These are phyloP conservation scores for Colletotrichum camelliae DNA, from an alignment of 2,329 filamentous ascomycete genomes.

Conservation along the genomic window DNA sequence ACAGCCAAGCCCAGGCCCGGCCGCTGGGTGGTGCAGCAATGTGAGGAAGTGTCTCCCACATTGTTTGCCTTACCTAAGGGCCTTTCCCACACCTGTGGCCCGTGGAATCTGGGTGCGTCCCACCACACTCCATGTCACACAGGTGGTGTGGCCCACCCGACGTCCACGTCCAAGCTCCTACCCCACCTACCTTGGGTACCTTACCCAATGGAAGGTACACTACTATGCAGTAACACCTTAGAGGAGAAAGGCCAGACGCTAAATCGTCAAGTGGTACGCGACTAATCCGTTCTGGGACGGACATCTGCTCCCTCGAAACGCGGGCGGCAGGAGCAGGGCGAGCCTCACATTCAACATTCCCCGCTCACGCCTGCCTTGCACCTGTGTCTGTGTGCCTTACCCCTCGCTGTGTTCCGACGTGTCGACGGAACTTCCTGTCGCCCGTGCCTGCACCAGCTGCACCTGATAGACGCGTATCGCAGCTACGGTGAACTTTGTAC, in stretches of 20 bases:
- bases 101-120: neutral
- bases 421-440: neutral
- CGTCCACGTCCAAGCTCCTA: neutral
- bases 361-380: neutral
- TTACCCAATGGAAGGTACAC: neutral
- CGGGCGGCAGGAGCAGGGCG: neutral
- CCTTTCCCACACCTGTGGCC: neutral
- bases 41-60: neutral
- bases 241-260: neutral
- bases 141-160: neutral
- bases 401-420: neutral
- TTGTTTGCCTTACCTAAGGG: neutral
- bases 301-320: neutral
- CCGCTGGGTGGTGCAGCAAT: neutral
- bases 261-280: neutral
- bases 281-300: neutral
- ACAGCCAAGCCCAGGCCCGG: neutral
- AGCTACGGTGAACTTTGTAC: neutral
- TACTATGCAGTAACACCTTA: too few species aligned
- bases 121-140: neutral
- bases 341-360: neutral
- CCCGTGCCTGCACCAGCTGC: neutral
- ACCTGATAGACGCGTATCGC: neutral
- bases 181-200: neutral
- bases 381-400: neutral